Base-by-base conservation (phyloP, 768 basidiomycete genomes). In the Suillus lakei region DNA sequence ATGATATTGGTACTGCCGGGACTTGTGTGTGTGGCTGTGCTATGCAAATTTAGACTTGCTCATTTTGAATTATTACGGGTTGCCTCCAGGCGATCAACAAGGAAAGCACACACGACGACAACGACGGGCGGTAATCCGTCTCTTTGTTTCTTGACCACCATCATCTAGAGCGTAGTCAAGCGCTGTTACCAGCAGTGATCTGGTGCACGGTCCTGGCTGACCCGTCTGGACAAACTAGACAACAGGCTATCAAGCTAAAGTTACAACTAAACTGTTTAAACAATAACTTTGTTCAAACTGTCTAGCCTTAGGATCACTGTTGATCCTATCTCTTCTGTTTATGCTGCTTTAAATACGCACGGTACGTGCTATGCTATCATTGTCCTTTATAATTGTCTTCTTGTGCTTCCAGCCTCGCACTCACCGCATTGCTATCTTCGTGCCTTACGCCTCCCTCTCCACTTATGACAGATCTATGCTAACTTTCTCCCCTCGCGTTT, bases 401-500 rank as follows among this genome's bases (percentile, higher is more conserved):
- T 60, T n/a, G 70, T 73, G 68, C 62, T 56, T 61, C 30, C 32
- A 64, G 68, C 72, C 76, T 74, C 63, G 71, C 70, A 60, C 69
- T 62, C 43, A 58, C 68, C 69, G 68, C 75, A 53, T 73, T 73
- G 73, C 74, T 54, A 64, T 66, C 59, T 43, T 63, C 41, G 21
- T 58, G 36, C 51, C 39, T 66, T 70, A 46, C 60, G 53, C 67
- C 55, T 54, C n/a, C 54, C 55, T 66, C 65, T 61, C 55, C 39
- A 65, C 67, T 41, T 68, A 39, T 71, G 73, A 67, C 72, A 65
- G n/a, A 26, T 23, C 56, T 55, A 18, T 26, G 8, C 56, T 61
- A 48, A 62, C 61, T 46, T 61, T 5, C 65, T 50, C 61, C 46
- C 44, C 60, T 69, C 50, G 41, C 66, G 69, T 64, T 48, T 65